Evolutionary conservation across 345 rosid genomes (phyloP).

Genomic region (Clarkia xantiana): DNA sequence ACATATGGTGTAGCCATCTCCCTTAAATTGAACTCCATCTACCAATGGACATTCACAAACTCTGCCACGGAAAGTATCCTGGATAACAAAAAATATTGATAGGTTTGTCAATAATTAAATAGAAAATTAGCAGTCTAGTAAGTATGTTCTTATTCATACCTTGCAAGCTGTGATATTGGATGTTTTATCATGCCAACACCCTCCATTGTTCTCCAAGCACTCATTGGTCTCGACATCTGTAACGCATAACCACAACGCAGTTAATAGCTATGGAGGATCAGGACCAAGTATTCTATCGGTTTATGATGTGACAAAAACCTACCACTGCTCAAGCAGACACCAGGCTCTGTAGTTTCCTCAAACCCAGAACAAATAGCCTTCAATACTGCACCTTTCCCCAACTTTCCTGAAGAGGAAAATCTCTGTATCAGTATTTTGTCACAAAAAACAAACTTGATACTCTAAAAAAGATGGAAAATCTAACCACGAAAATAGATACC

Average conservation of each 20-base stretch:
- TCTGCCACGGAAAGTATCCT: slow-evolving; percentile 98
- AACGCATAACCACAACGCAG: slow-evolving; percentile 5
- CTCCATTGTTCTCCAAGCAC: slow-evolving; percentile 85
- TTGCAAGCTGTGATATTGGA: slow-evolving; percentile 91
- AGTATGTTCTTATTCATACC: slow-evolving; percentile 26
- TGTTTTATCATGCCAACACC: slow-evolving; percentile 80
- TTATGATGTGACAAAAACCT: slow-evolving; percentile 12
- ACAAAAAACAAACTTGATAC: background rate
- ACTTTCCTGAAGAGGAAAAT: slow-evolving; percentile 46
- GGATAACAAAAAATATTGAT: slow-evolving; percentile 3
- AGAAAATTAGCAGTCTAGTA: background rate
- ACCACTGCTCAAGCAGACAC: slow-evolving; percentile 82
- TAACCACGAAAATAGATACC: background rate
- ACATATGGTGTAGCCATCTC: slow-evolving; percentile 92
- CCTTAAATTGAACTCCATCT: slow-evolving; percentile 87
- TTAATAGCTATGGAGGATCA: background rate
- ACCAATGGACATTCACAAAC: slow-evolving; percentile 88
- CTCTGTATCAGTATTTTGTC: background rate
- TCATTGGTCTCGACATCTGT: slow-evolving; percentile 94
- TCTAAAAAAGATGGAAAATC: too few relatives aligned
- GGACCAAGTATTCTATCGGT: background rate
- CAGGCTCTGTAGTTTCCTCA: slow-evolving; percentile 94
- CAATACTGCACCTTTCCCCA: slow-evolving; percentile 83
- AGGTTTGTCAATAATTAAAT: background rate
- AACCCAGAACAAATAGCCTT: slow-evolving; percentile 96